Base-by-base conservation (phyloP, 305 asterid species). In the Solanum aculeatissimum region DNA sequence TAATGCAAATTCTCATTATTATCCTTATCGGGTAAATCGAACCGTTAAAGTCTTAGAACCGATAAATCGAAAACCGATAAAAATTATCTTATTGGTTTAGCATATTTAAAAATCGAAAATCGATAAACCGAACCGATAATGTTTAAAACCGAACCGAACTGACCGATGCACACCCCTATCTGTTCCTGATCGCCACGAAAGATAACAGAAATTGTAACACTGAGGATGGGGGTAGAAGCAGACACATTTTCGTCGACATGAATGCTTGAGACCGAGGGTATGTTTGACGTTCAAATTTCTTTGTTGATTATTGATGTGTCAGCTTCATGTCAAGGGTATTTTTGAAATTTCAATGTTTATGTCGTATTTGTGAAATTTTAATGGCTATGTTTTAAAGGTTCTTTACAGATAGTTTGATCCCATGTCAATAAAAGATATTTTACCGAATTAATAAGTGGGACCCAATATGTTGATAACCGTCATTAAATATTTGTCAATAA, bases 231-330 rank as follows among this genome's bases (percentile, higher is more conserved):
- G 10, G 10, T 54, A 54, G 21, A 54, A 2, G 4, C 8, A 2
- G 66, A 0, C 29, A 5, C 66, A 32, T 58, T 1, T 58, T 4
- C 16, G 16, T 58, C 4, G 16, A 0, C 32, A 15, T 57, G 65
- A 3, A 1, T n/a, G 63, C 27, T 57, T 53, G 1, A 16, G 0
- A 3, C 19, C 14, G 7, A 0, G 32, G 1, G 2, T 10, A 21
- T 2, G 23, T 58, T 21, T 58, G 32, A 7, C 0, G 12, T 21
- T 21, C 16, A 21, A 58, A 58, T 0, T 15, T 58, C 9, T 58
- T 21, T 27, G 0, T 10, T 3, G 0, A 0, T 21, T 27, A 0
- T 10, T 3, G 0, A 1, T 58, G 32, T 58, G 16, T 58, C 45
- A 7, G 0, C 66, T 58, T 58, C 4, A 11, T 58, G 32, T 27